Evolutionary conservation across 2,329 filamentous ascomycete genomes (phyloP).

Genomic region (Trichophyton mentagrophytes): DNA sequence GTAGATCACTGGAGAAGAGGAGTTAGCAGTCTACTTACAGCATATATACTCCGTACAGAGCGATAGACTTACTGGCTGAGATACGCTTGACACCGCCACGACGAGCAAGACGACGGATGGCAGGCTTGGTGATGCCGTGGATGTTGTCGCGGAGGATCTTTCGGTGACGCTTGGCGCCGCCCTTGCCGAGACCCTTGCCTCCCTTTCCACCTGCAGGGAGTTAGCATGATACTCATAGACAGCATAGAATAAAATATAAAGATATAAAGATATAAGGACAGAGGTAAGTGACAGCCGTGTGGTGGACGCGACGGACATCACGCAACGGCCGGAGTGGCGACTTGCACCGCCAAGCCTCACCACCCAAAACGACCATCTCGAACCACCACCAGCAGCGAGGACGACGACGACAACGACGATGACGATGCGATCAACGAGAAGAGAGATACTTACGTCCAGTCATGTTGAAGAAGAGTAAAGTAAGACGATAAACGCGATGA

Average conservation of each 20-base stretch:
- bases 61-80: conserved; percentile 60
- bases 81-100: conserved; percentile 99
- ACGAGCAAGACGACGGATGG: conserved; percentile 94
- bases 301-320: background rate
- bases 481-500: background rate
- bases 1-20: conserved; percentile 54
- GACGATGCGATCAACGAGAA: background rate
- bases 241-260: background rate
- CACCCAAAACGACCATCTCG: background rate
- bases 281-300: background rate
- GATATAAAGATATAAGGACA: too few species aligned
- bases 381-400: background rate
- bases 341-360: background rate
- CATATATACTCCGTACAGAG: background rate
- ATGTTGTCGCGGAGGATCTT: conserved; percentile 99
- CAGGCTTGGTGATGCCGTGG: conserved; percentile 97
- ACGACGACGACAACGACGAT: background rate
- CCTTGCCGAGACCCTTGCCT: conserved; percentile 96
- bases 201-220: conserved; percentile 89
- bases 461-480: background rate
- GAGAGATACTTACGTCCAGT: background rate
- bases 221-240: conserved; percentile 57
- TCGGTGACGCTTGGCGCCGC: conserved; percentile 94
- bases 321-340: background rate
- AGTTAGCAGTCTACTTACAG: background rate